phyloP scores from a whole-genome alignment of 805 yeast species.

The Blastobotrys parvus region DNA sequence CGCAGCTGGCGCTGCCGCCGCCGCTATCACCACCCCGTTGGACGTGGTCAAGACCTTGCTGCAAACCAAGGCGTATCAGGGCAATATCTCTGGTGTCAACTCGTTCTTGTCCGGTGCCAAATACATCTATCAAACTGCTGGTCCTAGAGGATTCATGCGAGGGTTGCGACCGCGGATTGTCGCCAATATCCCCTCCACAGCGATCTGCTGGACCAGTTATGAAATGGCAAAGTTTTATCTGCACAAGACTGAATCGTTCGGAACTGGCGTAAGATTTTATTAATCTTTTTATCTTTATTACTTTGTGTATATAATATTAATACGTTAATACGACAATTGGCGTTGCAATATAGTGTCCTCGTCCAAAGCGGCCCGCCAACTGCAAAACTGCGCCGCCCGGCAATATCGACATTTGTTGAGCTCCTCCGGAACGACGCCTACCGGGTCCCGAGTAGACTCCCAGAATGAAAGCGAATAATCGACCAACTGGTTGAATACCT shows the following conservation, averaged over 20 bases:
- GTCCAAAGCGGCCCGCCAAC: slow-evolving; percentile 10
- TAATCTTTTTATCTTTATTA: not conserved
- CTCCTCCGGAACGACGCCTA: slow-evolving; percentile 16
- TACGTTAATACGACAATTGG: not conserved
- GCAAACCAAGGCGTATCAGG: slow-evolving; percentile 56
- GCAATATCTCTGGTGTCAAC: slow-evolving; percentile 42
- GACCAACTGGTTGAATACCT: slow-evolving; percentile 7
- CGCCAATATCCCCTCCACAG: slow-evolving; percentile 87
- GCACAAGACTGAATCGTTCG: slow-evolving; percentile 1
- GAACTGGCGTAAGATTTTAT: not conserved
- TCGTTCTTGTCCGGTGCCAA: slow-evolving; percentile 66
- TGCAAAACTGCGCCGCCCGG: slow-evolving; percentile 9
- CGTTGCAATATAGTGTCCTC: not conserved
- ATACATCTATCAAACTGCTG: slow-evolving; percentile 43
- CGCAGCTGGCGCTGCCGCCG: slow-evolving; percentile 88
- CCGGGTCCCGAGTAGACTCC: slow-evolving; percentile 17
- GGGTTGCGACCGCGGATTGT: slow-evolving; percentile 89
- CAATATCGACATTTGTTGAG: slow-evolving; percentile 16
- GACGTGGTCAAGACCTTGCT: slow-evolving; percentile 89
- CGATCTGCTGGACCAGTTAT: slow-evolving; percentile 95
- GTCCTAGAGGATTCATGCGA: slow-evolving; percentile 58
- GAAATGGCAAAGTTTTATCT: slow-evolving; percentile 87
- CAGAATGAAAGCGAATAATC: slow-evolving; percentile 18
- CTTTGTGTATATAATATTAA: not conserved
- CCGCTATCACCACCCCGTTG: slow-evolving; percentile 89